phyloP scores from a whole-genome alignment of 2,329 filamentous ascomycete species.

The Cylindrodendrum hubeiense region DNA sequence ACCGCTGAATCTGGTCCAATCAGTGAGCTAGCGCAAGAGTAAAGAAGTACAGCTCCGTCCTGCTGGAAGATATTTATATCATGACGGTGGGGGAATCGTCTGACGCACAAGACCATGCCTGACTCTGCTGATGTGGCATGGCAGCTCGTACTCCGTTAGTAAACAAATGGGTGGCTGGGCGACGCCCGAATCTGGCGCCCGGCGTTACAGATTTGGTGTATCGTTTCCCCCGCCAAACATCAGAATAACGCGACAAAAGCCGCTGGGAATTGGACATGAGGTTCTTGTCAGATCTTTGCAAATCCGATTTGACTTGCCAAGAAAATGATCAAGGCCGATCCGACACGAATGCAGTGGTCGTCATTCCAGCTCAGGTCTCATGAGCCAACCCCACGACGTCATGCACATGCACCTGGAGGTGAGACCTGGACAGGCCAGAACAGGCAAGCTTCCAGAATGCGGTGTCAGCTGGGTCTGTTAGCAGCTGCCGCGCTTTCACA shows the following conservation, averaged over 20 bases:
- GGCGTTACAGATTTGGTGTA: neutral
- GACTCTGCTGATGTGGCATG: conserved; percentile 34
- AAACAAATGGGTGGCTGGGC: conserved; percentile 47
- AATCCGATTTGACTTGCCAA: neutral
- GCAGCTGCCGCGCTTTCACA: conserved; percentile 3
- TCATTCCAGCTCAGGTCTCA: conserved; percentile 17
- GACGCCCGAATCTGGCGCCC: conserved; percentile 18
- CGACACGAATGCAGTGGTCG: neutral
- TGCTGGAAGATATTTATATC: conserved; percentile 11
- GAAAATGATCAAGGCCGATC: neutral
- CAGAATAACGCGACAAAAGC: neutral
- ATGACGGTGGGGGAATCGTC: conserved; percentile 8
- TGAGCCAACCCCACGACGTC: conserved; percentile 30
- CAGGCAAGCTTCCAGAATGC: conserved; percentile 24
- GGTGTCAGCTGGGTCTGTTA: conserved; percentile 4
- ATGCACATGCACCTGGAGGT: conserved; percentile 18
- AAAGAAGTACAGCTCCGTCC: neutral
- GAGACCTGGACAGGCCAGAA: too few relatives aligned
- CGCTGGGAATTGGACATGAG: neutral
- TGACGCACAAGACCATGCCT: conserved; percentile 15
- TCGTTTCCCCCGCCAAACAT: neutral
- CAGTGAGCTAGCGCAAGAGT: neutral
- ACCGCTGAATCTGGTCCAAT: conserved; percentile 28
- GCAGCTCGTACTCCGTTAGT: conserved; percentile 30
- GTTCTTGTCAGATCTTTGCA: neutral